Evolutionary conservation across 768 basidiomycete species (phyloP).

Genomic region (Cyclocybe cylindracea): DNA sequence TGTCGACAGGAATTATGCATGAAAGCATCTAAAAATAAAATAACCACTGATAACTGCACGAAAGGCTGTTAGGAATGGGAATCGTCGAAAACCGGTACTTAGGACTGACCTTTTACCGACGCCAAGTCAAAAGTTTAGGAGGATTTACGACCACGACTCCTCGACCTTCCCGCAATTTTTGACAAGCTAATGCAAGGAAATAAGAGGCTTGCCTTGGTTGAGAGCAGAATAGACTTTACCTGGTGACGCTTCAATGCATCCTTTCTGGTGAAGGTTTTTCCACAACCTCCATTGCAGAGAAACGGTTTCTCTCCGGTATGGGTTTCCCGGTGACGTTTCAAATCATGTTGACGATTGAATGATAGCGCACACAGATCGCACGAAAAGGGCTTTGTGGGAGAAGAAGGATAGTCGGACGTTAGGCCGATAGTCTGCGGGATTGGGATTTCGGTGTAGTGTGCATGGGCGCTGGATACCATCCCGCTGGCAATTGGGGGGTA

Average conservation of each 20-base stretch:
- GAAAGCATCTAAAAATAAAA: conserved; percentile 19
- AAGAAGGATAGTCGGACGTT: conserved; percentile 54
- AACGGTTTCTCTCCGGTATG: conserved; percentile 87
- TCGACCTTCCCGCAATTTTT: conserved; percentile 79
- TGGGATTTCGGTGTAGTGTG: conserved; percentile 36
- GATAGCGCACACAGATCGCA: conserved; percentile 78
- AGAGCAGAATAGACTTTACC: conserved; percentile 39
- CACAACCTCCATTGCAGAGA: conserved; percentile 80
- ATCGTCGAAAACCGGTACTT: neutral
- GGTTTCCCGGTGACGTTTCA: conserved; percentile 83
- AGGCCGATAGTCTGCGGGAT: conserved; percentile 34
- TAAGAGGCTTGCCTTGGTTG: conserved; percentile 11
- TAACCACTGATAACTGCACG: neutral
- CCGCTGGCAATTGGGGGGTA: conserved; percentile 19
- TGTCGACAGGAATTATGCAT: conserved; percentile 19
- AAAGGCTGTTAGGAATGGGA: neutral
- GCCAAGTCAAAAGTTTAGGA: neutral
- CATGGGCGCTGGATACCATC: conserved; percentile 17
- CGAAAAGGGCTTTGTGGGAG: conserved; percentile 62
- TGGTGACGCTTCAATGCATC: conserved; percentile 87
- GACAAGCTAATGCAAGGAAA: conserved; percentile 52
- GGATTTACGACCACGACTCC: conserved; percentile 28
- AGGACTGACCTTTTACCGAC: neutral
- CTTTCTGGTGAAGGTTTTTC: conserved; percentile 86
- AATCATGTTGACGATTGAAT: conserved; percentile 84